A percentile compares a stretch with the other conserved stretches of the same genome.
phyloP scores from a whole-genome alignment of 306 rosid genomes.

The Fragaria ananassa region DNA sequence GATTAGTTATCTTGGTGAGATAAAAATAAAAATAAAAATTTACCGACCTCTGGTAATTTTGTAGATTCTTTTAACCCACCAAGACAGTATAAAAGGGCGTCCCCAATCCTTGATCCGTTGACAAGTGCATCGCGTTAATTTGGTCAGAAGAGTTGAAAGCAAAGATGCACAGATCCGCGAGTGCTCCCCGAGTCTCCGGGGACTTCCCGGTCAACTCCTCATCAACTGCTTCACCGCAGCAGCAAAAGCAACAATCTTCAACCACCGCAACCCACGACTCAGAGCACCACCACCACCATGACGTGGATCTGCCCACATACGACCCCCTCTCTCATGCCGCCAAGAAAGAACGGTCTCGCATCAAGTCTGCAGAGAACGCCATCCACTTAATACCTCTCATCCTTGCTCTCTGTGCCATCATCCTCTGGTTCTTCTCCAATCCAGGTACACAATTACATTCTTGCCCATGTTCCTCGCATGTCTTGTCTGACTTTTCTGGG shows the following conservation, averaged over 20 bases:
- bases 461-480: neutral
- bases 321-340: slow-evolving; percentile 76
- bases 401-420: slow-evolving; percentile 62
- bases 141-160: neutral
- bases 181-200: slow-evolving; percentile 24
- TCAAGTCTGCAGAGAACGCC: slow-evolving; percentile 58
- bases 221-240: slow-evolving; percentile 17
- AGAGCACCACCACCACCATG: slow-evolving; percentile 29
- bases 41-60: neutral
- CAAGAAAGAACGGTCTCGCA: slow-evolving; percentile 48
- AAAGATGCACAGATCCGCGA: slow-evolving; percentile 45
- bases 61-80: neutral
- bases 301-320: slow-evolving; percentile 52
- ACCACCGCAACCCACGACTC: slow-evolving; percentile 23
- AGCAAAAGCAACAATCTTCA: neutral
- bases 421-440: slow-evolving; percentile 89
- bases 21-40: no score
- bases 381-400: slow-evolving; percentile 81
- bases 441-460: slow-evolving; percentile 24
- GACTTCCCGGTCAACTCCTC: slow-evolving; percentile 12
- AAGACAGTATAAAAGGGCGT: neutral
- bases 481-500: neutral
- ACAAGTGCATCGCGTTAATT: neutral
- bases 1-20: no score
- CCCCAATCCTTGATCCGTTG: neutral